Conservation (phyloP, 352 stramenopile genomes). For the Phytophthora ramorum region DNA sequence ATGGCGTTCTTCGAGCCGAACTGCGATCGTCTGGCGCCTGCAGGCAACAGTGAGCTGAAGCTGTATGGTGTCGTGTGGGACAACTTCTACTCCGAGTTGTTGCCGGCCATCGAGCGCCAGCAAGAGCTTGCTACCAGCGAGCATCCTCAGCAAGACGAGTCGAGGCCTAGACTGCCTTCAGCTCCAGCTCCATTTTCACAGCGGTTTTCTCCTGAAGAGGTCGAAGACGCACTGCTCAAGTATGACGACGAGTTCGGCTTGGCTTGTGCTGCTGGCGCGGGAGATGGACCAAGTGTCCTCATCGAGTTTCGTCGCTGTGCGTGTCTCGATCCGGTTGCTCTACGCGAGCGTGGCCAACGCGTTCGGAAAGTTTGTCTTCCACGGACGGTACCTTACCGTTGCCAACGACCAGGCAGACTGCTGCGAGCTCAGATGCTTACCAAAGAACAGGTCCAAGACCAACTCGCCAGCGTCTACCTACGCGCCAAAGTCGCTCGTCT, state of each 20-base stretch:
- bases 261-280: conserved; percentile 30
- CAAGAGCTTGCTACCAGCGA: conserved; percentile 8
- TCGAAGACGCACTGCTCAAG: conserved; percentile 62
- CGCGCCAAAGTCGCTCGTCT: conserved; percentile 58
- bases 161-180: neutral
- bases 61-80: conserved; percentile 70
- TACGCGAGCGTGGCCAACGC: conserved; percentile 28
- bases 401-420: conserved; percentile 52
- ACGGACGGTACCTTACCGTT: conserved; percentile 46
- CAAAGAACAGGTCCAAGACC: conserved; percentile 66
- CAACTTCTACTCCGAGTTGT: conserved; percentile 51
- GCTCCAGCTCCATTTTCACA: conserved; percentile 21
- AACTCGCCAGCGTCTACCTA: conserved; percentile 65
- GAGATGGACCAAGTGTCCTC: conserved; percentile 16
- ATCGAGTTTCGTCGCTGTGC: conserved; percentile 56
- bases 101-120: conserved; percentile 52
- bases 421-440: conserved; percentile 72
- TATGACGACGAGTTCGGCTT: conserved; percentile 66
- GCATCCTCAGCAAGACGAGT: neutral
- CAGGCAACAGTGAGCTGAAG: conserved; percentile 43
- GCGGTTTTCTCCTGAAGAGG: conserved; percentile 47
- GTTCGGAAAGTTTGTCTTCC: conserved; percentile 60
- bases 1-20: conserved; percentile 56
- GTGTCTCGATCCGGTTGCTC: conserved; percentile 52
- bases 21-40: conserved; percentile 43